A percentile compares a stretch with the other conserved stretches of the same genome.
Conservation (phyloP, 371 early-diverging fungal genomes). For the Blakeslea trispora region DNA sequence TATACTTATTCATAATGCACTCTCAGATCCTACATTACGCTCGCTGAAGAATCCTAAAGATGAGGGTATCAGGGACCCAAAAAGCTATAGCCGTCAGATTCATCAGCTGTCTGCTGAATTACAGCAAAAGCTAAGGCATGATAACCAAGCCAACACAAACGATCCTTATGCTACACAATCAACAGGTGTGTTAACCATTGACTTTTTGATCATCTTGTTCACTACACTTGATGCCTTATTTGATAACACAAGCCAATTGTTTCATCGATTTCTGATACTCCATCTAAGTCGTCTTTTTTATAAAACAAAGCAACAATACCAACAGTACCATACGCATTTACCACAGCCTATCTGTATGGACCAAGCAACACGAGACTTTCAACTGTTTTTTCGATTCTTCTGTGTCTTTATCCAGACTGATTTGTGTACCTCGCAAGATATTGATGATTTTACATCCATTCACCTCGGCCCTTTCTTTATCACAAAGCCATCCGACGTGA, state of each 20-base stretch:
- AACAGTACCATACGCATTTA: background rate
- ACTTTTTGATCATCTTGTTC: background rate
- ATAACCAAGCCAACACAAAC: too few species aligned
- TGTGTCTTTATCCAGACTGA: background rate
- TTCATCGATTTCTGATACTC: background rate
- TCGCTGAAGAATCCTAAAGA: too few species aligned
- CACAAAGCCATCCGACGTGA: background rate
- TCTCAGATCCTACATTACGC: constrained; percentile 2
- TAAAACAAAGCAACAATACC: background rate
- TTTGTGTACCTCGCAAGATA: background rate
- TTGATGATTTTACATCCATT: background rate
- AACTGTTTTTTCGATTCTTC: background rate
- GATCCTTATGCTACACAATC: background rate
- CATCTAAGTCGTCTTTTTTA: background rate
- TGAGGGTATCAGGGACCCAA: too few species aligned
- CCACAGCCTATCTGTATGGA: background rate
- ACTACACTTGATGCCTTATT: background rate
- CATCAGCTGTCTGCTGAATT: background rate
- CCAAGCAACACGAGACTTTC: background rate
- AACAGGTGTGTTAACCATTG: background rate
- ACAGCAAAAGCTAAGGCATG: background rate
- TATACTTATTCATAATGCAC: background rate
- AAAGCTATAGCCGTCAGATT: background rate
- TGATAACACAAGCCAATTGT: background rate
- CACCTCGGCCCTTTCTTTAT: background rate